A percentile compares a stretch with the other conserved stretches of the same genome.
Conservation (phyloP, 2,329 filamentous ascomycete species). For the Lecanosticta acicola region DNA sequence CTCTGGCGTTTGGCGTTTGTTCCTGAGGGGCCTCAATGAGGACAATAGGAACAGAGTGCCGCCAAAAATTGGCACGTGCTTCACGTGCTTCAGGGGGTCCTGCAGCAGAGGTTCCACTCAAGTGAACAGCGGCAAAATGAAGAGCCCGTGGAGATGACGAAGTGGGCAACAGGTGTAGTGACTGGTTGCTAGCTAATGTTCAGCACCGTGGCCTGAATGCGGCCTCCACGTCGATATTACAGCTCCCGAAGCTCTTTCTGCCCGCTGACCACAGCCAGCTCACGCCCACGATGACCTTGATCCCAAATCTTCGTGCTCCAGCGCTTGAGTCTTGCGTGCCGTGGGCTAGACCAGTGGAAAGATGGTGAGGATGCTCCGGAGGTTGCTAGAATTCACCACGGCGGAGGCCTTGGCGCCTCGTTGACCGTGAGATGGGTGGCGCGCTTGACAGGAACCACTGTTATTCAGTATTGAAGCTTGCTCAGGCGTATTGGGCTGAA, state of each 20-base stretch:
- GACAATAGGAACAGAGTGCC: background rate
- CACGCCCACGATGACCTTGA: background rate
- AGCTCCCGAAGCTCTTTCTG: slow-evolving; percentile 29
- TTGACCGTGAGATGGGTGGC: too few relatives aligned
- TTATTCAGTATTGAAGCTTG: too few relatives aligned
- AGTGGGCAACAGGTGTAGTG: slow-evolving; percentile 35
- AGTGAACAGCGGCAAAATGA: background rate
- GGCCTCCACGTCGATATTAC: slow-evolving; percentile 6
- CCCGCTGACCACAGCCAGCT: slow-evolving; percentile 9
- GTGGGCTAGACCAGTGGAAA: too few relatives aligned
- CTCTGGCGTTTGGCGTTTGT: slow-evolving; percentile 10
- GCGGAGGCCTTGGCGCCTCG: too few relatives aligned
- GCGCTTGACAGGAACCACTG: too few relatives aligned
- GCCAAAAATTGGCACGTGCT: slow-evolving; percentile 2
- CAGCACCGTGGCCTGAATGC: slow-evolving; percentile 4
- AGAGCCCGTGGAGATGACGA: slow-evolving; percentile 15
- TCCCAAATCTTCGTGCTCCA: background rate
- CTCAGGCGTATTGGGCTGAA: too few relatives aligned
- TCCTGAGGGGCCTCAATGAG: background rate
- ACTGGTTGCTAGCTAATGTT: slow-evolving; percentile 47
- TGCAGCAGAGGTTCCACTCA: slow-evolving; percentile 1
- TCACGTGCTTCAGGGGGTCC: slow-evolving; percentile 5
- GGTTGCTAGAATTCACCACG: too few relatives aligned
- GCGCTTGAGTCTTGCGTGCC: too few relatives aligned
- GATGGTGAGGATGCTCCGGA: too few relatives aligned